phyloP scores from a whole-genome alignment of 2,329 filamentous ascomycete genomes.

The Dothideomycetes sp. region DNA sequence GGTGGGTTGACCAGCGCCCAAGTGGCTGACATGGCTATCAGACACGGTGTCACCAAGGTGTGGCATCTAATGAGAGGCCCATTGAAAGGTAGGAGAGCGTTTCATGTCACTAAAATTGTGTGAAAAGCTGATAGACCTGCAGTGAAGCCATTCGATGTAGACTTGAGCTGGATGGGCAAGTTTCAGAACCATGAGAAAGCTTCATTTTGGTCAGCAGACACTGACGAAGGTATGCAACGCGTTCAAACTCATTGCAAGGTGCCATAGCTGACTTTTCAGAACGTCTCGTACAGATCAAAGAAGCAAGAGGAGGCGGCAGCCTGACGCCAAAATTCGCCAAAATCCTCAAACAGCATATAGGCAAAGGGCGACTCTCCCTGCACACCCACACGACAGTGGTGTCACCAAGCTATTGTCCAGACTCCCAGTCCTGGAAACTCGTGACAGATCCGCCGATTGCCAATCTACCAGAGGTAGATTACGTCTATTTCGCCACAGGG shows the following conservation, averaged over 20 bases:
- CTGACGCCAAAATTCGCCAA: slow-evolving; percentile 60
- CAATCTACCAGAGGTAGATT: slow-evolving; percentile 44
- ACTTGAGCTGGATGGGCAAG: slow-evolving; percentile 70
- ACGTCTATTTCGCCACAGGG: slow-evolving; percentile 68
- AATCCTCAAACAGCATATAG: slow-evolving; percentile 50
- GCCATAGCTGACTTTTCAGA: slow-evolving; percentile 28
- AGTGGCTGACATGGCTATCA: slow-evolving; percentile 55
- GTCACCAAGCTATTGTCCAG: slow-evolving; percentile 33
- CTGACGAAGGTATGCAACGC: slow-evolving; percentile 40
- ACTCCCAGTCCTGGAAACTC: slow-evolving; percentile 32
- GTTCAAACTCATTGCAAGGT: background rate
- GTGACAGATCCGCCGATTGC: slow-evolving; percentile 42
- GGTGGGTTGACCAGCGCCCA: slow-evolving; percentile 70
- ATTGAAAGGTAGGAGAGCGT: slow-evolving; percentile 26
- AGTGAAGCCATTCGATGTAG: slow-evolving; percentile 69
- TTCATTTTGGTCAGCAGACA: slow-evolving; percentile 65
- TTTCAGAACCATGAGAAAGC: slow-evolving; percentile 70
- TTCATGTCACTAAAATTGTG: too few relatives aligned
- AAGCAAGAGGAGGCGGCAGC: slow-evolving; percentile 64
- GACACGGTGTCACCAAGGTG: slow-evolving; percentile 54
- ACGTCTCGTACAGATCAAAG: slow-evolving; percentile 52
- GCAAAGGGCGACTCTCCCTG: slow-evolving; percentile 41
- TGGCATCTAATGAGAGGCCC: slow-evolving; percentile 57
- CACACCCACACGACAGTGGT: slow-evolving; percentile 47
- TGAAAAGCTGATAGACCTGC: background rate